Evolutionary conservation across 257 asterid species (phyloP).

Genomic region (Leonotis leonurus): DNA sequence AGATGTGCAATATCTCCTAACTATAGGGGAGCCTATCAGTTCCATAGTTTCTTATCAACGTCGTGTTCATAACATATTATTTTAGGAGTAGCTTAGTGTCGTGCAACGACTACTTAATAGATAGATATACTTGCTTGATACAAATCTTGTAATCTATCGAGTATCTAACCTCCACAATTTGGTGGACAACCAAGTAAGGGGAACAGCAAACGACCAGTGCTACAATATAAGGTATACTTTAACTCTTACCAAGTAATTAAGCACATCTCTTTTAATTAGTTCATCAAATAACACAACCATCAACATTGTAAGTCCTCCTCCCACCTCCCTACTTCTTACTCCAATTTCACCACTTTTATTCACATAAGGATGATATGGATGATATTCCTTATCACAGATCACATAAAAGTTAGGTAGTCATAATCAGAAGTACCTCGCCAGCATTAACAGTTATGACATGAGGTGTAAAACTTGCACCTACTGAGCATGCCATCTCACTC

Average conservation of each 20-base stretch:
- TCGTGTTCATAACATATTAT: background rate
- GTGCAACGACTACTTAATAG: background rate
- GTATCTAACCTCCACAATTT: background rate
- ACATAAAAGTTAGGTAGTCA: background rate
- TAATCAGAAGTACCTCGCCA: slow-evolving; percentile 55
- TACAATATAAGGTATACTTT: too few species aligned
- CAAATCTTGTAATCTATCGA: background rate
- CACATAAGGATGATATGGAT: background rate
- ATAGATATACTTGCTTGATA: background rate
- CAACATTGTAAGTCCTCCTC: background rate
- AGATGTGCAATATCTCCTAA: background rate
- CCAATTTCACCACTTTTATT: background rate
- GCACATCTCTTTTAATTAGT: background rate
- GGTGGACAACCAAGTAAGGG: too few species aligned
- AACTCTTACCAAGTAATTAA: background rate
- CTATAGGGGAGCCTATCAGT: background rate
- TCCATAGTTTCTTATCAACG: background rate
- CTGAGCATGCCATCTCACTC: slow-evolving; percentile 30
- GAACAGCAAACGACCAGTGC: too few species aligned
- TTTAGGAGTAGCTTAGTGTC: background rate
- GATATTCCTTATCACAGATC: background rate
- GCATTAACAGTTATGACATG: slow-evolving; percentile 65
- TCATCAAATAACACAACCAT: background rate
- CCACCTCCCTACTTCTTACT: background rate
- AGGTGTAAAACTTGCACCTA: slow-evolving; percentile 59